These are phyloP conservation scores for Pseudopithomyces maydicus DNA, from an alignment of 2,329 filamentous ascomycete species.

Conservation along the genomic window DNA sequence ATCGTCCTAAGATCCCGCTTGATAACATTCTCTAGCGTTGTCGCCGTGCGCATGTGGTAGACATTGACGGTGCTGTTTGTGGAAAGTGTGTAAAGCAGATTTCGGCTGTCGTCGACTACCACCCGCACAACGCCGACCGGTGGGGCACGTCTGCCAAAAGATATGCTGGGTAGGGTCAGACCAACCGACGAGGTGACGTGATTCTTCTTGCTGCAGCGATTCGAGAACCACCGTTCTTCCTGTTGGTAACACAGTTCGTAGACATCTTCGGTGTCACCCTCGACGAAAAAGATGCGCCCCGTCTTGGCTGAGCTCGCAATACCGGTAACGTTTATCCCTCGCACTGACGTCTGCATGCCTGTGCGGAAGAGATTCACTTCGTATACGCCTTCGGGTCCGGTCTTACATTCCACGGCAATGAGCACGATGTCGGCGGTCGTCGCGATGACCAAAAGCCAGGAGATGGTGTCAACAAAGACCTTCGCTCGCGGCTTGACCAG, in stretches of 20 bases:
- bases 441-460: conserved; percentile 85
- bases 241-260: conserved; percentile 96
- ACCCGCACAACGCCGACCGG: conserved; percentile 76
- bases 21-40: conserved; percentile 59
- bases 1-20: conserved; percentile 59
- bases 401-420: conserved; percentile 76
- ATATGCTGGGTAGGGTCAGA: conserved; percentile 62
- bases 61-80: conserved; percentile 86
- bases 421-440: conserved; percentile 84
- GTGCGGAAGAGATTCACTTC: conserved; percentile 85
- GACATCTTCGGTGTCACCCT: conserved; percentile 79
- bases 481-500: conserved; percentile 82
- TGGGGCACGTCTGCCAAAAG: conserved; percentile 29
- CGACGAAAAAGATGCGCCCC: conserved; percentile 93
- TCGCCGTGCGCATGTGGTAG: conserved; percentile 77
- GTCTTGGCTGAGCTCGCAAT: conserved; percentile 78
- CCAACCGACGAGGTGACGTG: conserved; percentile 70
- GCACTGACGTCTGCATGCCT: conserved; percentile 78
- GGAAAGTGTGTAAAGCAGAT: conserved; percentile 89
- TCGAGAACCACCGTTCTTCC: conserved; percentile 96
- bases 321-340: conserved; percentile 75
- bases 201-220: conserved; percentile 84
- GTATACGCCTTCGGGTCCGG: conserved; percentile 69
- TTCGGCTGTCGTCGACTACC: conserved; percentile 84
- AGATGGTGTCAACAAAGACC: conserved; percentile 86